These are phyloP conservation scores for Clonostachys chloroleuca DNA, from an alignment of 2,329 filamentous ascomycete genomes.

Conservation along the genomic window DNA sequence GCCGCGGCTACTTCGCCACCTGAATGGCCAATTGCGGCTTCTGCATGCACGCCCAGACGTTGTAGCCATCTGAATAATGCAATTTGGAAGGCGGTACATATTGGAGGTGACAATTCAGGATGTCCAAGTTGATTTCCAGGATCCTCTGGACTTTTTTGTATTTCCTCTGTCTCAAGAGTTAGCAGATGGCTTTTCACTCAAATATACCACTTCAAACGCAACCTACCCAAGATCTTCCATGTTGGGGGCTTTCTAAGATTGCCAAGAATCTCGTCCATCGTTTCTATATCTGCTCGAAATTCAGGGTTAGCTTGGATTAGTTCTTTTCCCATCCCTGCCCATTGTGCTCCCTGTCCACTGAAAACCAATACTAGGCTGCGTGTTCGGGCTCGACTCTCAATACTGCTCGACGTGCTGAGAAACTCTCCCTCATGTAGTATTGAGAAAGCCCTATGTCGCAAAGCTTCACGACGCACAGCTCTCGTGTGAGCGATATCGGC, in stretches of 20 bases:
- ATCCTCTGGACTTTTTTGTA: not conserved
- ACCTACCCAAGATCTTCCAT: not conserved
- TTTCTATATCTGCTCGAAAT: not conserved
- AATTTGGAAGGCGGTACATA: slow-evolving; percentile 28
- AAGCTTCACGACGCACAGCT: not conserved
- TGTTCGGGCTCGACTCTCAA: not conserved
- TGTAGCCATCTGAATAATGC: slow-evolving; percentile 21
- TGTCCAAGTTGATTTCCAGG: slow-evolving; percentile 5
- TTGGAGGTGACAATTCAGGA: slow-evolving; percentile 15
- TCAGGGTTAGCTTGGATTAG: not conserved
- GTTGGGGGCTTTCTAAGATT: not conserved
- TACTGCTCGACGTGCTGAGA: not conserved
- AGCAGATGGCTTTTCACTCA: not conserved
- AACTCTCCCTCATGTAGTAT: not conserved
- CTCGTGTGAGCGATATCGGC: not conserved
- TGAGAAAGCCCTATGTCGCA: not conserved
- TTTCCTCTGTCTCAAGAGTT: not conserved
- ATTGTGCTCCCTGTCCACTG: not conserved
- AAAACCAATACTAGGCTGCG: not conserved
- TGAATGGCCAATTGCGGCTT: slow-evolving; percentile 35
- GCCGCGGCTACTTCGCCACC: slow-evolving; percentile 42
- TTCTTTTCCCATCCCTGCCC: not conserved
- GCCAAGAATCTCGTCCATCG: not conserved
- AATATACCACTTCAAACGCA: not conserved
- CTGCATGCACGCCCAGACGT: slow-evolving; percentile 23